Conservation (phyloP, 768 basidiomycete genomes). For the Trametes cubensis region DNA sequence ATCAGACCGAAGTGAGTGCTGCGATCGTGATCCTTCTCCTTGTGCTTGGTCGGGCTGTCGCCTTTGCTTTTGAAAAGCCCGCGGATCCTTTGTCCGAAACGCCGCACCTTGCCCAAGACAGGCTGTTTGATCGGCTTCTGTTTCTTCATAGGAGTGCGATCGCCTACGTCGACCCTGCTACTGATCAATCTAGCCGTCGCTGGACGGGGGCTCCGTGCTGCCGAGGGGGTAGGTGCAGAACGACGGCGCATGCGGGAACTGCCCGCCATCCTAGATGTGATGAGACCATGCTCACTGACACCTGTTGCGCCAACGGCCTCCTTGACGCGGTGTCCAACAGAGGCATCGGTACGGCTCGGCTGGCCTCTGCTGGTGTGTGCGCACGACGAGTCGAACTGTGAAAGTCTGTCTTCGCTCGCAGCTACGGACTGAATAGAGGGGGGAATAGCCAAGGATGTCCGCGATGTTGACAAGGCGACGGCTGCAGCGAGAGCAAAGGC, state of each 20-base stretch:
- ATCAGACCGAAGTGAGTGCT: conserved; percentile 21
- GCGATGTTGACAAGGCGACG: conserved; percentile 13
- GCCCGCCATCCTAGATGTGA: not conserved
- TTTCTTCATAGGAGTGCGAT: not conserved
- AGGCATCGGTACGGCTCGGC: not conserved
- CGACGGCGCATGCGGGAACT: conserved; percentile 2
- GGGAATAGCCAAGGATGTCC: conserved; percentile 26
- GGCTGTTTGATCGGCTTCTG: conserved; percentile 9
- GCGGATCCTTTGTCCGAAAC: conserved; percentile 21
- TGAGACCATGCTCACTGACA: not conserved
- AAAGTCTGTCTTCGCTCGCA: not conserved
- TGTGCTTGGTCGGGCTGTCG: conserved; percentile 32
- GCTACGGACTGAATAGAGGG: conserved; percentile 24
- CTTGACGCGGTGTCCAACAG: not conserved
- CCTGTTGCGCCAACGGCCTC: not conserved
- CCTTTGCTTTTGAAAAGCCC: conserved; percentile 30
- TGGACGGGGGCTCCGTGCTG: not conserved
- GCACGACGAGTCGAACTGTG: not conserved
- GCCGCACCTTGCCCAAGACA: conserved; percentile 20
- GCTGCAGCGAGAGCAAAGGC: conserved; percentile 30
- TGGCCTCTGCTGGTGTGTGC: not conserved
- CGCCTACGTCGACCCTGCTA: conserved; percentile 24
- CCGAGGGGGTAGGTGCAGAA: conserved; percentile 15
- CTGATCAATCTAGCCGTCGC: conserved; percentile 9
- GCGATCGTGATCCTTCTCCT: conserved; percentile 3